These are phyloP conservation scores for Uncinocarpus reesii DNA, from an alignment of 2,329 filamentous ascomycete species.

Conservation along the genomic window DNA sequence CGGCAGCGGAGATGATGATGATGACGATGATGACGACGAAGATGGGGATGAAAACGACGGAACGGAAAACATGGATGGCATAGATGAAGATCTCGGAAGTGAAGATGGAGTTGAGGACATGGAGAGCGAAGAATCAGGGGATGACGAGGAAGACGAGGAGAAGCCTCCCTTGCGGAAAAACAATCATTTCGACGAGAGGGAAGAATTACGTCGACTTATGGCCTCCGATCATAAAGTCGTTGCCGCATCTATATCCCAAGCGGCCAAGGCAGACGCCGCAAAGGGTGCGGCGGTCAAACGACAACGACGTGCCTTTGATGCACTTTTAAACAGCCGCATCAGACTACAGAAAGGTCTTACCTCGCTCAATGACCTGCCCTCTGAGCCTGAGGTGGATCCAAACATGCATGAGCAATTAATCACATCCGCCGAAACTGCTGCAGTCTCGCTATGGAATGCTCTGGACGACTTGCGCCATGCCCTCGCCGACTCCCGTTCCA, in stretches of 20 bases:
- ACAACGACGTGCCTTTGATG: slow-evolving; percentile 78
- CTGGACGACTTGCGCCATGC: slow-evolving; percentile 38
- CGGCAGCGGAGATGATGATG: slow-evolving; percentile 10
- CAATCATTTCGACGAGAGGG: slow-evolving; percentile 35
- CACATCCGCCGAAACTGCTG: slow-evolving; percentile 73
- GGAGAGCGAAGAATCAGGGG: slow-evolving; percentile 22
- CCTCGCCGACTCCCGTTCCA: slow-evolving; percentile 30
- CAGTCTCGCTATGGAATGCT: slow-evolving; percentile 72
- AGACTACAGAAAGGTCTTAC: slow-evolving; percentile 85
- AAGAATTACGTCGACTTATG: slow-evolving; percentile 58
- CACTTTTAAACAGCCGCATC: slow-evolving; percentile 80
- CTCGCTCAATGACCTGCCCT: slow-evolving; percentile 61
- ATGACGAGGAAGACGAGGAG: slow-evolving; percentile 22
- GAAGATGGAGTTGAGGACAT: slow-evolving; percentile 28
- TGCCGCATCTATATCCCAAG: slow-evolving; percentile 53
- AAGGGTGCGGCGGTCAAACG: slow-evolving; percentile 80
- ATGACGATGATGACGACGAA: slow-evolving; percentile 31
- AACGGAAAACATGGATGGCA: slow-evolving; percentile 1
- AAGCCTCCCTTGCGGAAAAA: slow-evolving; percentile 23
- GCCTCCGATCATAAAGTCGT: slow-evolving; percentile 57
- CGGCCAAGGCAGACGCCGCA: slow-evolving; percentile 63
- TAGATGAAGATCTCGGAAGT: slow-evolving; percentile 17
- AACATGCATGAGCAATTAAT: slow-evolving; percentile 40
- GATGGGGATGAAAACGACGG: slow-evolving; percentile 18
- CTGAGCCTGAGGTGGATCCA: slow-evolving; percentile 38